Conservation (phyloP, 176 grass and related monocot species). For the Echinochloa phyllopogon region DNA sequence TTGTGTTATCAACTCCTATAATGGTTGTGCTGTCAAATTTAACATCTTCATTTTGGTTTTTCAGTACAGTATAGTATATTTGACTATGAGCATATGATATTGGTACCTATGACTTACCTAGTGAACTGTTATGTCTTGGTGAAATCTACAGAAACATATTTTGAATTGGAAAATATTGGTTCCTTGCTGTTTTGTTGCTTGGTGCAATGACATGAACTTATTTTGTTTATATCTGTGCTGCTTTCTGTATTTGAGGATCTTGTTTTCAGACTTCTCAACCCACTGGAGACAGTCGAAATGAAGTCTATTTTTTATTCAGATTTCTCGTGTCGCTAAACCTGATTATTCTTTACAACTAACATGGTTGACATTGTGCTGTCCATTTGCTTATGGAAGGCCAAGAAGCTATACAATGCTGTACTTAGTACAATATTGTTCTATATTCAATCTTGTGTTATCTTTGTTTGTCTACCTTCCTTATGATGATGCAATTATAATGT, state of each 20-base stretch:
- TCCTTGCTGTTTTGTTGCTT: constrained; percentile 10
- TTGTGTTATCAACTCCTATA: neutral
- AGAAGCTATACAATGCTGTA: neutral
- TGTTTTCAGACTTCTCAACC: neutral
- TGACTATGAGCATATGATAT: neutral
- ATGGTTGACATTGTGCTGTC: neutral
- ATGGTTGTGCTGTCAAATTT: neutral
- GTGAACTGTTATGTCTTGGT: neutral
- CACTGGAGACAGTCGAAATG: neutral
- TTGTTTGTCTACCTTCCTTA: neutral
- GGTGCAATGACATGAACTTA: neutral
- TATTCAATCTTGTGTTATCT: neutral
- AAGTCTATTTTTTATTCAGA: neutral
- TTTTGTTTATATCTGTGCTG: neutral
- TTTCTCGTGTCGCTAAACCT: neutral
- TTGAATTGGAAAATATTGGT: neutral
- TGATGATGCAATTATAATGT: neutral
- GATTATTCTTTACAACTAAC: neutral
- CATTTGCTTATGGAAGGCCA: neutral
- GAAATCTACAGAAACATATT: neutral
- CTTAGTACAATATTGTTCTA: neutral
- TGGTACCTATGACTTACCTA: neutral
- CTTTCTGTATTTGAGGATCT: neutral
- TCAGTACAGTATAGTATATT: neutral
- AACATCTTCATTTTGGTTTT: neutral